phyloP scores from a whole-genome alignment of 2,329 filamentous ascomycete genomes.

The Dichotomopilus funicola region DNA sequence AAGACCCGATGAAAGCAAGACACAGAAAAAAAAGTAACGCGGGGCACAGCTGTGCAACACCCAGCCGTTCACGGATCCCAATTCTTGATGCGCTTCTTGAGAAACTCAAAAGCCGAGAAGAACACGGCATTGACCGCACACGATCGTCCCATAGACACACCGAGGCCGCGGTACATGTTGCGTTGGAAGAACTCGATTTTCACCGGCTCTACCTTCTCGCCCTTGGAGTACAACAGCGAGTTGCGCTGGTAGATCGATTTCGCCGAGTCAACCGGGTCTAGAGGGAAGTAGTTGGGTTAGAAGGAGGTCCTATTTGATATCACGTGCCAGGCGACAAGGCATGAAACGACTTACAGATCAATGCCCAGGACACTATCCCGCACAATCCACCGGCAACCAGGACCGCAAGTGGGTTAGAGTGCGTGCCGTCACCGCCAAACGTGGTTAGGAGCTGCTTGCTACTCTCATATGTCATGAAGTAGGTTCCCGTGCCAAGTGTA shows the following conservation, averaged over 20 bases:
- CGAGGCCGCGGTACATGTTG: constrained; percentile 76
- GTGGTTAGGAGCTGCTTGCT: constrained; percentile 76
- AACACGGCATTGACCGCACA: constrained; percentile 83
- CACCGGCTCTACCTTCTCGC: constrained; percentile 58
- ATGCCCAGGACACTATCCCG: constrained; percentile 75
- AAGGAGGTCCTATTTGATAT: neutral
- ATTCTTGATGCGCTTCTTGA: constrained; percentile 61
- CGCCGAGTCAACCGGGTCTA: constrained; percentile 69
- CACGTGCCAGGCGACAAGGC: neutral
- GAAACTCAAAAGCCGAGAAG: constrained; percentile 80
- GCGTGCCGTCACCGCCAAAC: constrained; percentile 61
- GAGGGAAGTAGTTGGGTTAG: neutral
- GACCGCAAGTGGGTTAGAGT: constrained; percentile 74
- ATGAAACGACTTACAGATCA: constrained; percentile 53
- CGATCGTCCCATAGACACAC: constrained; percentile 75
- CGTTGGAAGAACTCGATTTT: constrained; percentile 72
- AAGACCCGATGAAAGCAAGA: neutral
- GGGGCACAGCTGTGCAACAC: neutral
- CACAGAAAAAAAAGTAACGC: neutral
- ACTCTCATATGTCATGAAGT: constrained; percentile 86
- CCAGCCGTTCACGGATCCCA: constrained; percentile 34
- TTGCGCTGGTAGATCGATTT: constrained; percentile 84
- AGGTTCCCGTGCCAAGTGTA: constrained; percentile 75
- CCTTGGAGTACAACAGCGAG: constrained; percentile 62
- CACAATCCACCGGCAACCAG: constrained; percentile 73